Evolutionary conservation across 2,329 filamentous ascomycete genomes (phyloP), one percentile per base, ranked within the genome.

Genomic region (Pseudocercospora vitis): DNA sequence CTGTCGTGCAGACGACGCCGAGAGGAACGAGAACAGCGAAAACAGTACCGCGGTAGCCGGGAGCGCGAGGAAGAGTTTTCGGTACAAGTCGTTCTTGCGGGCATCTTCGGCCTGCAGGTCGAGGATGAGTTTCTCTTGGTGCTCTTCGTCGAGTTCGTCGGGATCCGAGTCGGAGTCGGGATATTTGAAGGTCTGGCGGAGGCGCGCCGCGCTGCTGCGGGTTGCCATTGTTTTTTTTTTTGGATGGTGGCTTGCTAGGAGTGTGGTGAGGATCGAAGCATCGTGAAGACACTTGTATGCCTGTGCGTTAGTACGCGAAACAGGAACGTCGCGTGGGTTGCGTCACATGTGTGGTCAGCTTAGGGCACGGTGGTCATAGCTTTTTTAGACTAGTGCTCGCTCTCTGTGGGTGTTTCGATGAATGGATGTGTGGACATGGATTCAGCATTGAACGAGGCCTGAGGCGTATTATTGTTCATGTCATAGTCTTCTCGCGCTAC

Each of bases 131-230:
- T 72, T 67, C 64, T 88, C 85, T 74, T 89, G 86, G 81, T 73
- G 65, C 79, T 91, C 81, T 72, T 91, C 88, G 68, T 94, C 89
- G 56, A 94, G 76, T 21, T 62, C 60, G 68, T 80, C 77, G 29
- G 80, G n/a, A n/a, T n/a, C 76, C 39, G 75, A 74, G 32, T 81
- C 77, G 44, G 79, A 78, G 64, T 87, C 83, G 52, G 87, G 87
- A 73, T 92, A 94, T 56, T 81, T 82, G 73, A 95, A 94, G 7
- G 88, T 86, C 64, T 81, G 86, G 65, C 91, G 85, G 39, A 94
- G 76, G 52, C 58, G 58, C 16, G 55, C 52, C 1, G 21, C 12
- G n/a, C 23, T 14, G 24, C 42, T 18, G 42, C 24, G 42, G 14
- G 53, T 51, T 29, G 57, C 37, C 48, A 50, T 54, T 6, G 6